These are phyloP conservation scores for Globisporangium spinosum DNA, from an alignment of 352 stramenopile species.

Conservation along the genomic window DNA sequence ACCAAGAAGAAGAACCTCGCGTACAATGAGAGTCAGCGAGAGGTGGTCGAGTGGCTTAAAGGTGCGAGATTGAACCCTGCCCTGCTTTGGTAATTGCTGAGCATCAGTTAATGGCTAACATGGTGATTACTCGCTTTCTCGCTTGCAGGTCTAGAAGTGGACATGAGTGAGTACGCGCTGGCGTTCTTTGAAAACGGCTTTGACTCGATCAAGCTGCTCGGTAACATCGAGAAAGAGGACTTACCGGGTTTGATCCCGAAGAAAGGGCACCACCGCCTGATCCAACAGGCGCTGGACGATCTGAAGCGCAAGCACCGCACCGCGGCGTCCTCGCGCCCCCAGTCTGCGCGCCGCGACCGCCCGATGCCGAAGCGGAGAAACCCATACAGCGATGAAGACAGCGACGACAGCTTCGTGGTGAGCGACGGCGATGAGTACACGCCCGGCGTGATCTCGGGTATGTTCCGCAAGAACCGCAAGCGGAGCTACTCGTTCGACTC, in stretches of 20 bases:
- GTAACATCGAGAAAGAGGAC: constrained; percentile 67
- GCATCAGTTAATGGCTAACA: not conserved
- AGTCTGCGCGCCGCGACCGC: constrained; percentile 23
- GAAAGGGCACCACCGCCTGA: constrained; percentile 79
- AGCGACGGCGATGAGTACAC: constrained; percentile 74
- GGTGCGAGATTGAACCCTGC: constrained; percentile 3
- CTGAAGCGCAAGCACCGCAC: constrained; percentile 71
- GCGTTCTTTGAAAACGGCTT: constrained; percentile 88
- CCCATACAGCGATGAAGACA: constrained; percentile 82
- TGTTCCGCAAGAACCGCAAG: constrained; percentile 77
- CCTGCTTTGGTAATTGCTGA: not conserved
- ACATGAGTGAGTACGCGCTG: constrained; percentile 83
- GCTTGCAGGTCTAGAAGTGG: constrained; percentile 44
- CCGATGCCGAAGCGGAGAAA: constrained; percentile 34
- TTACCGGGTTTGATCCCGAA: constrained; percentile 74
- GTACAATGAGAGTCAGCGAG: constrained; percentile 64
- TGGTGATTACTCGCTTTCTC: not conserved
- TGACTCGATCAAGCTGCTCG: constrained; percentile 83
- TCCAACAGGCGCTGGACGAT: constrained; percentile 73
- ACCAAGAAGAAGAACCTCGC: constrained; percentile 47
- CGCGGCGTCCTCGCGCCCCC: constrained; percentile 32
- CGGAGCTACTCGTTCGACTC: constrained; percentile 76
- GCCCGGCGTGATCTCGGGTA: constrained; percentile 69
- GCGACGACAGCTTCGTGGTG: constrained; percentile 86
- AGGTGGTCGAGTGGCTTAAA: constrained; percentile 78